Percentiles rank a stretch among this genome's conserved stretches.
These are phyloP conservation scores for Parastagonospora avenae DNA, from an alignment of 2,329 filamentous ascomycete genomes.

Conservation along the genomic window DNA sequence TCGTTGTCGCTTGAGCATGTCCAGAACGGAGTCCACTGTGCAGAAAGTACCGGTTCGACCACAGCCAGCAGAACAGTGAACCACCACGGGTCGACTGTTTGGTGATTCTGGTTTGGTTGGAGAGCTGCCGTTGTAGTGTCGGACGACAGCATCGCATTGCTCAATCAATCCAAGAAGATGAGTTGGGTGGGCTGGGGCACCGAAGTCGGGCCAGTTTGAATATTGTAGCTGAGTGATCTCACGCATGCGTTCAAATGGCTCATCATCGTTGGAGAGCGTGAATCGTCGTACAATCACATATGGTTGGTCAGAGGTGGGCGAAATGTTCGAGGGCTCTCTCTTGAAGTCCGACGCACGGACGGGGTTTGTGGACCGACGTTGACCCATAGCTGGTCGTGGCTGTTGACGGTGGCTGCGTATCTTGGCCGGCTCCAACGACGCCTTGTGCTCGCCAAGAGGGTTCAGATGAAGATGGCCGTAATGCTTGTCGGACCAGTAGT, in stretches of 20 bases:
- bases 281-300: conserved; percentile 88
- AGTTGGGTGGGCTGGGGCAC: conserved; percentile 83
- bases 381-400: conserved; percentile 41
- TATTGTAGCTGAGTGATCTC: conserved; percentile 96
- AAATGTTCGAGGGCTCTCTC: conserved; percentile 29
- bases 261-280: conserved; percentile 73
- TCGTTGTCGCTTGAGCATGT: conserved; percentile 91
- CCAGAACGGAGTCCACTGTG: conserved; percentile 92
- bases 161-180: conserved; percentile 91
- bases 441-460: conserved; percentile 78
- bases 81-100: conserved; percentile 73
- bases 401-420: conserved; percentile 54
- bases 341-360: conserved; percentile 34
- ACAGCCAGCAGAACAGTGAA: conserved; percentile 96
- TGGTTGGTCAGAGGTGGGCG: conserved; percentile 62
- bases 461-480: conserved; percentile 80
- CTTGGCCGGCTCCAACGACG: conserved; percentile 70
- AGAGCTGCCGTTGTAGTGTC: conserved; percentile 53
- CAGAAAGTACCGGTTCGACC: conserved; percentile 96
- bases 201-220: conserved; percentile 96
- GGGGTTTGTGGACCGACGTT: conserved; percentile 42
- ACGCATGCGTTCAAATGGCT: conserved; percentile 83
- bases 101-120: conserved; percentile 62
- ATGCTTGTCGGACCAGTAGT: conserved; percentile 82
- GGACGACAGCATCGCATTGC: conserved; percentile 75